A percentile compares a stretch with the other conserved stretches of the same genome.
Conservation (phyloP, 441 rosid species). For the Syzygium malaccense region DNA sequence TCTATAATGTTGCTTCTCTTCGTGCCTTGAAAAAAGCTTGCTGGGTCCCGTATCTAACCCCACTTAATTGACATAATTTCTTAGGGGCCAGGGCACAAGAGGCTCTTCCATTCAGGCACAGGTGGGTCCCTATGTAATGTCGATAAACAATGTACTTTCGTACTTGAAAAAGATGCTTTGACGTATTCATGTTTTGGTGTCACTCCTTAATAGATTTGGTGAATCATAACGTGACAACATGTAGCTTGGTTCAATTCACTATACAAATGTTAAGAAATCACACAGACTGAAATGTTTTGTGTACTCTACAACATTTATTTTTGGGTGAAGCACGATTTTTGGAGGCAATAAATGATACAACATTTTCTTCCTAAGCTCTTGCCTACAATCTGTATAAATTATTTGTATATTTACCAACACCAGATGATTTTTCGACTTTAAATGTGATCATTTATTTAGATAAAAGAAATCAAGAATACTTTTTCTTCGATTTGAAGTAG, state of each 20-base stretch:
- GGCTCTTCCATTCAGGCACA: neutral
- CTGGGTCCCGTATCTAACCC: neutral
- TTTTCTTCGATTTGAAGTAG: neutral
- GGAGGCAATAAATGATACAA: neutral
- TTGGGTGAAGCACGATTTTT: neutral
- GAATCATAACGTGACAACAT: neutral
- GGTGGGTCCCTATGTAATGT: neutral
- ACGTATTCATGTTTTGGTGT: neutral
- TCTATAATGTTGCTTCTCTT: neutral
- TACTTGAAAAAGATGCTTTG: neutral
- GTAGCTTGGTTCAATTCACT: neutral
- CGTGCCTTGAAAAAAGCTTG: neutral
- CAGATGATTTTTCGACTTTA: neutral
- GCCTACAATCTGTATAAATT: neutral
- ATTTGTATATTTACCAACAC: neutral
- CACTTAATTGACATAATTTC: neutral
- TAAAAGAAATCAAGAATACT: neutral
- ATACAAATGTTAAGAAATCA: neutral
- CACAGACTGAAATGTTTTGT: neutral
- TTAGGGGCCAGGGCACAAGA: neutral
- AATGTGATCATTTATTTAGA: neutral
- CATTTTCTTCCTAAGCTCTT: neutral
- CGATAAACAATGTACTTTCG: neutral
- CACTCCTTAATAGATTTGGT: neutral
- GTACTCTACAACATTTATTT: neutral